Conservation (phyloP, 345 rosid genomes). For the Salix arbutifolia region DNA sequence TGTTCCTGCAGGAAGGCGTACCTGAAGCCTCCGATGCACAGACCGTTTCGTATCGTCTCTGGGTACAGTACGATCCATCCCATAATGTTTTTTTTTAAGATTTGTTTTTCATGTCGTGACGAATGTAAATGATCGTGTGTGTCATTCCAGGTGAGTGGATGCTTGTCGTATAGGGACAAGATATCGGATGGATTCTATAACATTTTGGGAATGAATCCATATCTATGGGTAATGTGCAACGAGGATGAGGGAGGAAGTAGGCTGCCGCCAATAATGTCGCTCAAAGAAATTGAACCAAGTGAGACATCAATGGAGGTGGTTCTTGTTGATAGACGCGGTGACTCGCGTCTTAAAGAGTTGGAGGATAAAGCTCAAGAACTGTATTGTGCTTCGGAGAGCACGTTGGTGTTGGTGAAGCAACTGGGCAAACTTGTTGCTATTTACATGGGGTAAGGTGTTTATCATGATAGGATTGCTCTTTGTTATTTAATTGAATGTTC, state of each 20-base stretch:
- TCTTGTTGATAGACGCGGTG: slow-evolving; percentile 66
- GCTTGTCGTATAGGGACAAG: slow-evolving; percentile 78
- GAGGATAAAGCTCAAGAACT: slow-evolving; percentile 85
- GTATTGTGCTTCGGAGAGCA: slow-evolving; percentile 64
- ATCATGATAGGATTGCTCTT: not conserved
- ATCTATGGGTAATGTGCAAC: slow-evolving; percentile 93
- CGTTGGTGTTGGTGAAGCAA: slow-evolving; percentile 65
- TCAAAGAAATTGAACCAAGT: slow-evolving; percentile 58
- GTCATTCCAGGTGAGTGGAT: slow-evolving; percentile 69
- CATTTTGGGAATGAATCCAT: slow-evolving; percentile 89
- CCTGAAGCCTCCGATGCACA: slow-evolving; percentile 40
- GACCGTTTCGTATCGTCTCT: slow-evolving; percentile 75
- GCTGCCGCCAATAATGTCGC: slow-evolving; percentile 67
- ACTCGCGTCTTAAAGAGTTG: slow-evolving; percentile 71
- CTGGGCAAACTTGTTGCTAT: slow-evolving; percentile 85
- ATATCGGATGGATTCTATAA: slow-evolving; percentile 91
- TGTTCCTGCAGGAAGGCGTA: slow-evolving; percentile 30
- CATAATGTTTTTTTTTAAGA: too few species aligned
- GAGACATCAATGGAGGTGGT: slow-evolving; percentile 84
- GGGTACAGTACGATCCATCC: slow-evolving; percentile 42
- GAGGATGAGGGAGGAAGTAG: slow-evolving; percentile 55
- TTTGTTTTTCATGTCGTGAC: not conserved
- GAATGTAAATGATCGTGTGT: not conserved
- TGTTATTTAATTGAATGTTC: not conserved
- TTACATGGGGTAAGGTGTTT: slow-evolving; percentile 65